Conservation (phyloP, 805 yeast species). For the Schizosaccharomyces osmophilus region DNA sequence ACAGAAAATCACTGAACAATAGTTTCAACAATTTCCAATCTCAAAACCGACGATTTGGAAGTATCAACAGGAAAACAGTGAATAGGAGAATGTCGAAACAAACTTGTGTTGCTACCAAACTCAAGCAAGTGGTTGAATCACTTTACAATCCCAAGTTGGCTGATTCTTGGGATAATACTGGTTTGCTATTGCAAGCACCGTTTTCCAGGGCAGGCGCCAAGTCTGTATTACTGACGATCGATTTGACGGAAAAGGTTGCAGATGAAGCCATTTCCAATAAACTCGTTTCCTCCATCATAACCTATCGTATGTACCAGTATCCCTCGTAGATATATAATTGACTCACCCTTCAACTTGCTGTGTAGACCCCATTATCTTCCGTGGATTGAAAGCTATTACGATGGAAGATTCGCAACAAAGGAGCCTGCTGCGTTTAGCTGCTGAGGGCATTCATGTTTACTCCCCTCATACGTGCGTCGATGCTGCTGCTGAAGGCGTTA, state of each 20-base stretch:
- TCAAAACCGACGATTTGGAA: too few relatives aligned
- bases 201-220: slow-evolving; percentile 1
- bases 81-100: too few relatives aligned
- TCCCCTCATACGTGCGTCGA: slow-evolving; percentile 93
- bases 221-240: slow-evolving; percentile 46
- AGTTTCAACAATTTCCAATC: too few relatives aligned
- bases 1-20: too few relatives aligned
- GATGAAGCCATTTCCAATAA: slow-evolving; percentile 45
- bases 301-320: slow-evolving; percentile 27
- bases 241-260: slow-evolving; percentile 59
- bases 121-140: slow-evolving; percentile 27
- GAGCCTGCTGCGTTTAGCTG: slow-evolving; percentile 47
- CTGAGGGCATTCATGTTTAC: slow-evolving; percentile 65
- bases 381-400: slow-evolving; percentile 55
- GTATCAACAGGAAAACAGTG: too few relatives aligned
- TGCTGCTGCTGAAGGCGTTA: slow-evolving; percentile 79
- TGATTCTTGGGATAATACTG: slow-evolving; percentile 91
- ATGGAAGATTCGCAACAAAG: slow-evolving; percentile 57
- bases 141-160: slow-evolving; percentile 66
- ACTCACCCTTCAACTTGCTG: too few relatives aligned
- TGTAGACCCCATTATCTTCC: slow-evolving; percentile 63
- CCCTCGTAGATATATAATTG: not conserved
- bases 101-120: not conserved
- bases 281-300: slow-evolving; percentile 36
- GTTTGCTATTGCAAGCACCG: slow-evolving; percentile 52